phyloP scores from a whole-genome alignment of 495 filamentous ascomycete species.

The Xylaria castorea region DNA sequence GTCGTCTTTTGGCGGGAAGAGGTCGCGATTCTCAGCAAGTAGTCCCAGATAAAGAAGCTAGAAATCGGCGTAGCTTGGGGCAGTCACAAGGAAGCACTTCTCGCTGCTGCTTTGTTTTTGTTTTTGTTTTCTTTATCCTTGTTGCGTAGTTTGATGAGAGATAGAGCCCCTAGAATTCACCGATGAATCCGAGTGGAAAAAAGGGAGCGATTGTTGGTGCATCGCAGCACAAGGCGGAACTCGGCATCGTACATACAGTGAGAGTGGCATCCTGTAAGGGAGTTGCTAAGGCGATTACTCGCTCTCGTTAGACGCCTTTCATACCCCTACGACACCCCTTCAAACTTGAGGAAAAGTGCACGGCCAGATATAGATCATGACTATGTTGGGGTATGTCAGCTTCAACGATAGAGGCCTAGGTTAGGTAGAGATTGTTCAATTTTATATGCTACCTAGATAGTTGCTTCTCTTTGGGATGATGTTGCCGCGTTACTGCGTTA shows the following conservation, averaged over 20 bases:
- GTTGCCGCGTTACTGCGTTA: conserved; percentile 7
- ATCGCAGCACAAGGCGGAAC: conserved; percentile 22
- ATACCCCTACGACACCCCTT: neutral
- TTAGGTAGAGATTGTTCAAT: neutral
- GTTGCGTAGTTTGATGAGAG: neutral
- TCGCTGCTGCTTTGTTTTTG: conserved; percentile 2
- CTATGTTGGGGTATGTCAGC: neutral
- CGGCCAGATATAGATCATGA: neutral
- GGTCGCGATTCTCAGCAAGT: neutral
- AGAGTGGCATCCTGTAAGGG: neutral
- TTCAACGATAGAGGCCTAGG: neutral
- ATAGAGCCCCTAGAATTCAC: neutral
- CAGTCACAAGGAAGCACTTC: neutral
- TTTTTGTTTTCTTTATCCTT: conserved; percentile 11
- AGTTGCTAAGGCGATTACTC: neutral
- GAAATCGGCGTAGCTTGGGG: neutral
- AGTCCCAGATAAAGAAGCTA: neutral
- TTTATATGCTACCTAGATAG: no score
- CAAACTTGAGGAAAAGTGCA: neutral
- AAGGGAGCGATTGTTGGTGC: conserved; percentile 5
- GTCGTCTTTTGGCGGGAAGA: neutral
- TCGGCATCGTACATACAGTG: conserved; percentile 7
- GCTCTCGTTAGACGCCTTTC: neutral
- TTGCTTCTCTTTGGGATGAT: neutral
- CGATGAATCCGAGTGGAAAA: neutral